Evolutionary conservation across 2,329 filamentous ascomycete genomes (phyloP).

Genomic region (Fusarium phyllophilum): DNA sequence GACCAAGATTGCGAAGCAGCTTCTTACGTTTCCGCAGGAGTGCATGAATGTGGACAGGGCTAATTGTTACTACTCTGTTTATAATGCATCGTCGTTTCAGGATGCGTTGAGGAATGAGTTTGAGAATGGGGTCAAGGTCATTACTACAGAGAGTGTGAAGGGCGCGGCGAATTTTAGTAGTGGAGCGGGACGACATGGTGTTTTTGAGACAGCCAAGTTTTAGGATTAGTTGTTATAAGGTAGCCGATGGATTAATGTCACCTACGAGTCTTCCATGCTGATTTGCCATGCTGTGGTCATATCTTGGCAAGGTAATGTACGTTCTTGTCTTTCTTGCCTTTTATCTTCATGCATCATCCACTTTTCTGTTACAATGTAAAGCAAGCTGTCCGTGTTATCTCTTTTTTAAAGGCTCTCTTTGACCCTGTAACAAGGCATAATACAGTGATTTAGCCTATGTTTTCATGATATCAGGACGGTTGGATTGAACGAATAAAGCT

Average conservation of each 20-base stretch:
- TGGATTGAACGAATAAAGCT: no score
- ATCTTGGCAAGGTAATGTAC: no score
- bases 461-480: neutral
- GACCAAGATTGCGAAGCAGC: conserved; percentile 17
- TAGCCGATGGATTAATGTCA: neutral
- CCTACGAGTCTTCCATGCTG: neutral
- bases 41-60: conserved; percentile 9
- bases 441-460: neutral
- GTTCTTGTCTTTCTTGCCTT: neutral
- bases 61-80: conserved; percentile 4
- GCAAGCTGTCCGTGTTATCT: neutral
- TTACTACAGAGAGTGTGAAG: neutral
- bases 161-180: conserved; percentile 1
- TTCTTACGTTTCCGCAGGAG: conserved; percentile 1
- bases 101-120: conserved; percentile 22
- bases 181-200: neutral
- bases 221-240: accelerated
- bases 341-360: neutral
- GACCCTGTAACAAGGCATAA: neutral
- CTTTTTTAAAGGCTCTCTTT: neutral
- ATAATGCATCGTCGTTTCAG: neutral
- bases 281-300: no score
- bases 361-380: neutral
- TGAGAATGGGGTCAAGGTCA: conserved; percentile 5
- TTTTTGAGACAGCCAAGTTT: neutral